Base-by-base conservation (phyloP, 129 eudicot genomes). In the Oenanthe sinensis region DNA sequence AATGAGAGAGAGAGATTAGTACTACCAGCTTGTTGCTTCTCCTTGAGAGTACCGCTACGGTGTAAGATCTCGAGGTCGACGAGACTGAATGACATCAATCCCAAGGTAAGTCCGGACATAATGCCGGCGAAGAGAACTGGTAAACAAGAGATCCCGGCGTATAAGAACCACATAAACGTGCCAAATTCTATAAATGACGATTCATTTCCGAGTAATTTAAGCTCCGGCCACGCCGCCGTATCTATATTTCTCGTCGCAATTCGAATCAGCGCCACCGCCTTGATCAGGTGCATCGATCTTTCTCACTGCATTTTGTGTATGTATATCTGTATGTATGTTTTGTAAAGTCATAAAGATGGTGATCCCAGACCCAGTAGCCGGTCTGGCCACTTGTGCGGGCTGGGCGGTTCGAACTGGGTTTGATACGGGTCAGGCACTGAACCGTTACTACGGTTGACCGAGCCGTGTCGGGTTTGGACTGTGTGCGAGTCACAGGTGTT, bases 1-100 rank as follows among this genome's bases (percentile, higher is more conserved):
- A 49, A 63, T 19, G 42, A 42, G 28, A 37, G 42, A 39, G 42
- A 39, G 42, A n/a, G 42, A 8, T 20, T 24, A 48, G 33, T 13
- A 88, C 36, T 14, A 90, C 97, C 98, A 75, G 98, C 93, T 91
- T 94, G 97, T 79, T 88, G 87, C 76, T 91, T 90, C 85, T 95
- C 98, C 13, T 85, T 11, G 0, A 87, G 83, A 15, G 94, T 91
- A 70, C 98, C 98, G 69, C 97, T 89, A 8, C 91, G 93, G 86
- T 91, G 93, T 79, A 94, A 96, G 84, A 94, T 91, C 84, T 94
- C 98, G 68, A 94, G 96, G 62, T 94, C 98, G 63, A 94, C 98
- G 79, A 91, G 97, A 45, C 98, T 89, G 69, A 94, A 85, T n/a
- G 98, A 94, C 98, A 94, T 94, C 79, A 94, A 87, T 1, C 98